Base-by-base conservation (phyloP, 2,329 filamentous ascomycete species). In the Bisporella sp. region DNA sequence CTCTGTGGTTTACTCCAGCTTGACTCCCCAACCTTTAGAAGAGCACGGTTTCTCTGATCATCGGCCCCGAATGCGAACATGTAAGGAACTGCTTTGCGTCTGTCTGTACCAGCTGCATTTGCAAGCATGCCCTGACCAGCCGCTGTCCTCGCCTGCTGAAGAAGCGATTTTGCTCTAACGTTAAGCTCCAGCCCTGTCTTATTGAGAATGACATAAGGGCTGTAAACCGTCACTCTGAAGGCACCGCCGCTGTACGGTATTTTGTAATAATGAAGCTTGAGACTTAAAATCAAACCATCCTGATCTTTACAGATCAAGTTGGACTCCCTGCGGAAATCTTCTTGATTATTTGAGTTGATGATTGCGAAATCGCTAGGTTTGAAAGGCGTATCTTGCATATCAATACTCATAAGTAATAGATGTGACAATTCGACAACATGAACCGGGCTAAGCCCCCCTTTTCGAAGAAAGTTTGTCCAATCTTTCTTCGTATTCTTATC, bases 401-500 rank as follows among this genome's bases (percentile, higher is more conserved):
- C 91, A 55, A 99, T 80, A 62, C 92, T 97, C 61, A 99, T 79
- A 31, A 99, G 75, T 3, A 99, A 76, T 6, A 99, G 75, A 68
- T 97, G 95, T 1, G 92, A 96, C 21, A 99, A 75, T 69, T 99
- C 92, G 13, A 97, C 92, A 7, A 97, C 91, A 65, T 99, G 93
- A 0, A 99, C 91, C 1, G 95, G 95, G 66, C 93, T 99, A 50
- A 97, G 85, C 11, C 95, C 95, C 30, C 95, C 93, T 68, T 96
- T 97, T 51, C 93, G 83, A 44, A 99, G 73, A 71, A 99, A 99
- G 67, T 99, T 99, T 4, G 89, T 95, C 93, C 93, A 99, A 66
- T 99, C 93, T 66, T 95, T 96, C 74, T 92, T 95, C 0, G 91
- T 96, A 67, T 96, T 95, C 72, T 95, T 96, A 73, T 99, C 93